A percentile compares a stretch with the other conserved stretches of the same genome.
phyloP scores from a whole-genome alignment of 2,329 filamentous ascomycete species.

The Aquanectria penicillioides region DNA sequence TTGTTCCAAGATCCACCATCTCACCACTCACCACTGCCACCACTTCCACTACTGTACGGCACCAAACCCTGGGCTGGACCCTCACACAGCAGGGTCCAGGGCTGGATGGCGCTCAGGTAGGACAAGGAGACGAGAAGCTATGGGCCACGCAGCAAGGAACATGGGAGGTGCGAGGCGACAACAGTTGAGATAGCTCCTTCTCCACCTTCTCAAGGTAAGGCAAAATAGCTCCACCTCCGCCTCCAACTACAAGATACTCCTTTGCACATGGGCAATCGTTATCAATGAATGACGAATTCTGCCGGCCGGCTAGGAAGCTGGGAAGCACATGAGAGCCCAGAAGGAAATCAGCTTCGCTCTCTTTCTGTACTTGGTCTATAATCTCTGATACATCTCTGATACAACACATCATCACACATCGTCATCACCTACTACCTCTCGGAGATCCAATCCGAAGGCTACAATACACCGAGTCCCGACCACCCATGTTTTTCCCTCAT shows the following conservation, averaged over 20 bases:
- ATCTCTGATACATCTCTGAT: constrained; percentile 3
- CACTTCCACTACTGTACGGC: constrained; percentile 11
- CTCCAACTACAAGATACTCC: constrained; percentile 1
- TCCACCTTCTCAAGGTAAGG: too few relatives aligned
- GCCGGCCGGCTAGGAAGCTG: not conserved
- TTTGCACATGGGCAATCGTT: not conserved
- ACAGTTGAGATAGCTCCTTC: constrained; percentile 1
- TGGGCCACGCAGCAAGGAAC: constrained; percentile 18
- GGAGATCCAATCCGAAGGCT: constrained; percentile 14
- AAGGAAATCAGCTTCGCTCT: not conserved
- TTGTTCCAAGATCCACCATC: constrained; percentile 17
- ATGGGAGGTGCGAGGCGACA: constrained; percentile 8
- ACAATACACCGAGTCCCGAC: constrained; percentile 7
- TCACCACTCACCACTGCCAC: constrained; percentile 18
- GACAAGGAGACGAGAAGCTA: not conserved
- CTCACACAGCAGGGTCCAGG: constrained; percentile 14
- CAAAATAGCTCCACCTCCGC: too few relatives aligned
- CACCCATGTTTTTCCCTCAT: constrained; percentile 11
- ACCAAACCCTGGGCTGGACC: constrained; percentile 11
- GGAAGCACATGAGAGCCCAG: not conserved
- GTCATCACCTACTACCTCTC: not conserved
- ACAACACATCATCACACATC: constrained; percentile 17
- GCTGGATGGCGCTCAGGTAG: constrained; percentile 1
- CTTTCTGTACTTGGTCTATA: constrained; percentile 4
- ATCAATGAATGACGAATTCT: constrained; percentile 2